Percentiles rank a stretch among this genome's conserved stretches.
phyloP scores from a whole-genome alignment of 768 basidiomycete species.

The Pulveroboletus sp. region DNA sequence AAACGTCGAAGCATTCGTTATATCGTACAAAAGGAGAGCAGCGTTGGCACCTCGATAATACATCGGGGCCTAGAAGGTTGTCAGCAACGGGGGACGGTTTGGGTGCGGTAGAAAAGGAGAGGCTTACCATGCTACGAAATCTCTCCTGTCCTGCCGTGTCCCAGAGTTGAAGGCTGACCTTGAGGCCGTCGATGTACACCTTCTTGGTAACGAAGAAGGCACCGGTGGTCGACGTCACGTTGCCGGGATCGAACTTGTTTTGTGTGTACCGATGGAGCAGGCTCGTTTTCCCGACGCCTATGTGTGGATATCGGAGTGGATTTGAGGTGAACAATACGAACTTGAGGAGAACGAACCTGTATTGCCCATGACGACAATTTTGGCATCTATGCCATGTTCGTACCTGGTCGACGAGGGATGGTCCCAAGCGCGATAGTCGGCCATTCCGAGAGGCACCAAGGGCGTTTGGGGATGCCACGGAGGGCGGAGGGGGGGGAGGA shows the following conservation, averaged over 20 bases:
- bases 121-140: conserved; percentile 80
- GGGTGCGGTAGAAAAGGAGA: background rate
- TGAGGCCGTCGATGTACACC: conserved; percentile 76
- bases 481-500: conserved; percentile 41
- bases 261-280: conserved; percentile 87
- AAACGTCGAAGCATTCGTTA: conserved; percentile 84
- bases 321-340: conserved; percentile 14
- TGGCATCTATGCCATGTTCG: conserved; percentile 86
- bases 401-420: conserved; percentile 65
- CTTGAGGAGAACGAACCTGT: conserved; percentile 37
- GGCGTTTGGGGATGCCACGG: conserved; percentile 37
- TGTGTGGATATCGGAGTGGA: conserved; percentile 12
- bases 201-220: conserved; percentile 95
- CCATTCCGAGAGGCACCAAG: conserved; percentile 39
- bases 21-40: conserved; percentile 91
- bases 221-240: conserved; percentile 86
- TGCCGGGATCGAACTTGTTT: conserved; percentile 84
- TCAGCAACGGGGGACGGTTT: conserved; percentile 16
- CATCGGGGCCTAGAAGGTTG: conserved; percentile 71
- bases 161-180: conserved; percentile 86
- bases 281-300: conserved; percentile 91
- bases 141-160: conserved; percentile 94
- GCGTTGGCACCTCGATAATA: conserved; percentile 96
- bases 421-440: conserved; percentile 56
- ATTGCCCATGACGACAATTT: conserved; percentile 95